These are phyloP conservation scores for Yarrowia bubula DNA, from an alignment of 805 yeast species.

Conservation along the genomic window DNA sequence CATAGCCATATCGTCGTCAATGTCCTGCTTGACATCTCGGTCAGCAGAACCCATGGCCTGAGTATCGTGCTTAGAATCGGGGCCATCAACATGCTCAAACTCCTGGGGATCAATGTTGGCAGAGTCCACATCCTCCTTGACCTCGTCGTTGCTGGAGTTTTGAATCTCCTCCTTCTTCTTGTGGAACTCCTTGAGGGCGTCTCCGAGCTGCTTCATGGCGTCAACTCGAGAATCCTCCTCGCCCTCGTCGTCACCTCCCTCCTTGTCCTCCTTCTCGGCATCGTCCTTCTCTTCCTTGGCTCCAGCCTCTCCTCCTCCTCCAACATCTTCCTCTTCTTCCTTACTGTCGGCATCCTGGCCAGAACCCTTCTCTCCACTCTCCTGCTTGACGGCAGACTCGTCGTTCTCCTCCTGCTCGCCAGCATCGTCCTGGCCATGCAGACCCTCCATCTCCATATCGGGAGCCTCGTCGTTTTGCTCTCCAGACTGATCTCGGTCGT, in stretches of 20 bases:
- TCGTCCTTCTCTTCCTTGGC: slow-evolving; percentile 89
- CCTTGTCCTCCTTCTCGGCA: slow-evolving; percentile 53
- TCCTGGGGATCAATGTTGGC: slow-evolving; percentile 69
- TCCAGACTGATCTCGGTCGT: slow-evolving; percentile 63
- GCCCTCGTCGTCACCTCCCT: slow-evolving; percentile 42
- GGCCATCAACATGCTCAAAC: slow-evolving; percentile 50
- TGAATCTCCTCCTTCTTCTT: slow-evolving; percentile 84
- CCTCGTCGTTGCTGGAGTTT: slow-evolving; percentile 50
- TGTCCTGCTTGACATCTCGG: slow-evolving; percentile 69
- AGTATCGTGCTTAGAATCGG: slow-evolving; percentile 71
- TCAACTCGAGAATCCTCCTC: slow-evolving; percentile 54
- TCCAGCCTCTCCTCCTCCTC: slow-evolving; percentile 82
- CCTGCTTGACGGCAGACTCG: slow-evolving; percentile 43
- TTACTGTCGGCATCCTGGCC: slow-evolving; percentile 63
- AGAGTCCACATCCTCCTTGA: slow-evolving; percentile 39
- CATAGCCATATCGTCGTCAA: slow-evolving; percentile 49
- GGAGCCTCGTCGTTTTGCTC: slow-evolving; percentile 60
- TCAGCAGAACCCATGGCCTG: slow-evolving; percentile 93
- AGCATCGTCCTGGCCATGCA: slow-evolving; percentile 68
- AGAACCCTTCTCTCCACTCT: slow-evolving; percentile 51
- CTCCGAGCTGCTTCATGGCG: slow-evolving; percentile 79
- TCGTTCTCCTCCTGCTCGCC: slow-evolving; percentile 57
- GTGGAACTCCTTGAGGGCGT: slow-evolving; percentile 85
- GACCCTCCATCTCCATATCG: slow-evolving; percentile 54
- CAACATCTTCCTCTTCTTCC: slow-evolving; percentile 76